Evolutionary conservation across 1,284 basidiomycete genomes (phyloP).

Genomic region (Boletellus deceptivus): DNA sequence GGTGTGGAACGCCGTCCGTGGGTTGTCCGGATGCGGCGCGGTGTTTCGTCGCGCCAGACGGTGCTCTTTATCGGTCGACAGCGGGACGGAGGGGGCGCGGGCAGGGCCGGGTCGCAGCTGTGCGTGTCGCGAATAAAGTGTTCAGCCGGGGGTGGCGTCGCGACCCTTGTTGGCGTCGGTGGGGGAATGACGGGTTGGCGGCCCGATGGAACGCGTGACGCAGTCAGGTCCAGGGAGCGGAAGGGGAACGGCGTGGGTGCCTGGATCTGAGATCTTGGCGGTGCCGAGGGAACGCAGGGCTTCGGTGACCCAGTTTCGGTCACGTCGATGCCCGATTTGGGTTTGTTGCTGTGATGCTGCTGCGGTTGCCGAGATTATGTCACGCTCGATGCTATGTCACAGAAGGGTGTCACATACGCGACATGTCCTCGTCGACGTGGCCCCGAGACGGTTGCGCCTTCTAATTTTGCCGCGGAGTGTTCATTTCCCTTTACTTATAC

Average conservation of each 20-base stretch:
- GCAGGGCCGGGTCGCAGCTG: slow-evolving; percentile 7
- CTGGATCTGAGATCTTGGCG: slow-evolving; percentile 37
- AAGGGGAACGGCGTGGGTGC: slow-evolving; percentile 7
- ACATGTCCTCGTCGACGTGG: slow-evolving; percentile 38
- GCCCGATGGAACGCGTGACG: slow-evolving; percentile 18
- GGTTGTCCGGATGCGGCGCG: too few relatives aligned
- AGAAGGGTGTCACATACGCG: slow-evolving; percentile 21
- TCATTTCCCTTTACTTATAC: slow-evolving; percentile 31
- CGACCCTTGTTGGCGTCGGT: slow-evolving; percentile 23
- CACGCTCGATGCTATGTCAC: slow-evolving; percentile 30
- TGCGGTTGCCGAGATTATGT: slow-evolving; percentile 39
- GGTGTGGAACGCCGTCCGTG: too few relatives aligned
- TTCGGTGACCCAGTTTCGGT: slow-evolving; percentile 31
- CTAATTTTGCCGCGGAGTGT: slow-evolving; percentile 35
- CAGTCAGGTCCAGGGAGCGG: slow-evolving; percentile 3
- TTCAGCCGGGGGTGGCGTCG: slow-evolving; percentile 19
- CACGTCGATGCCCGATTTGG: slow-evolving; percentile 32
- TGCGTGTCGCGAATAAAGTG: slow-evolving; percentile 17
- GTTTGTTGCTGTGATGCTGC: slow-evolving; percentile 28
- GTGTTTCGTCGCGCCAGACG: too few relatives aligned
- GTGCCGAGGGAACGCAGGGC: slow-evolving; percentile 33
- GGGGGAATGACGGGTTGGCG: slow-evolving; percentile 20
- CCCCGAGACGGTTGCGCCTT: slow-evolving; percentile 27
- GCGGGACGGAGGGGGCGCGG: slow-evolving; percentile 6
- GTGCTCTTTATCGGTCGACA: too few relatives aligned